Conservation (phyloP, 2,329 filamentous ascomycete genomes). For the Alternaria sp. region DNA sequence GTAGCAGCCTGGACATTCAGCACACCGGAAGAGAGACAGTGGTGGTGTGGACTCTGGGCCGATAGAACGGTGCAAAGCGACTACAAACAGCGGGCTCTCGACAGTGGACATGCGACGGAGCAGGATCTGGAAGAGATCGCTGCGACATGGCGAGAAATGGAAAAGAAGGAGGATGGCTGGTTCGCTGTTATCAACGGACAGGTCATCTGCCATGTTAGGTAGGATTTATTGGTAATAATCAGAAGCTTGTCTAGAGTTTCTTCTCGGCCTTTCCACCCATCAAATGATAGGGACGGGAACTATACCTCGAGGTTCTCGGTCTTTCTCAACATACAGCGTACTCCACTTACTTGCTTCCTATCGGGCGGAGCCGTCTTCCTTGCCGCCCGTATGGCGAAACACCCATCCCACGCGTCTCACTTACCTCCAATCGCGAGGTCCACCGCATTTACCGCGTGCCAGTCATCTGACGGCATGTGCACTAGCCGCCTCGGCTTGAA, state of each 20-base stretch:
- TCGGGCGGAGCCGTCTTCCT: neutral
- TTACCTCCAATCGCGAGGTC: conserved; percentile 28
- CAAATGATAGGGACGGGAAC: neutral
- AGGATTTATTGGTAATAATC: neutral
- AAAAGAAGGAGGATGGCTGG: conserved; percentile 51
- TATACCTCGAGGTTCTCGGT: neutral
- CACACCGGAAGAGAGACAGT: conserved; percentile 45
- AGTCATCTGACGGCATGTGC: conserved; percentile 42
- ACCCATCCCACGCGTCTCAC: conserved; percentile 12
- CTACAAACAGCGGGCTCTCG: conserved; percentile 45
- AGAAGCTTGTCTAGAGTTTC: neutral
- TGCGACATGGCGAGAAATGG: conserved; percentile 50
- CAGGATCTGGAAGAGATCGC: conserved; percentile 50
- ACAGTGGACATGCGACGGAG: conserved; percentile 46
- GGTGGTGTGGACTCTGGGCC: conserved; percentile 52
- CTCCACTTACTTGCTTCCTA: neutral
- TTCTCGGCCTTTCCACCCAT: neutral
- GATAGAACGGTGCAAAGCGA: conserved; percentile 44
- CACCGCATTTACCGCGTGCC: conserved; percentile 25
- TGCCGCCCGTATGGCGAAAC: conserved; percentile 1
- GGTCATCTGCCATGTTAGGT: conserved; percentile 43
- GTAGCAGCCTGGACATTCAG: conserved; percentile 53
- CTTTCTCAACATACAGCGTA: neutral
- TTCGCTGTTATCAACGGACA: conserved; percentile 53
- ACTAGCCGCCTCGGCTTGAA: conserved; percentile 29